A percentile compares a stretch with the other conserved stretches of the same genome.
These are phyloP conservation scores for Umbelopsis vinacea DNA, from an alignment of 192 early-diverging fungal species.

Conservation along the genomic window DNA sequence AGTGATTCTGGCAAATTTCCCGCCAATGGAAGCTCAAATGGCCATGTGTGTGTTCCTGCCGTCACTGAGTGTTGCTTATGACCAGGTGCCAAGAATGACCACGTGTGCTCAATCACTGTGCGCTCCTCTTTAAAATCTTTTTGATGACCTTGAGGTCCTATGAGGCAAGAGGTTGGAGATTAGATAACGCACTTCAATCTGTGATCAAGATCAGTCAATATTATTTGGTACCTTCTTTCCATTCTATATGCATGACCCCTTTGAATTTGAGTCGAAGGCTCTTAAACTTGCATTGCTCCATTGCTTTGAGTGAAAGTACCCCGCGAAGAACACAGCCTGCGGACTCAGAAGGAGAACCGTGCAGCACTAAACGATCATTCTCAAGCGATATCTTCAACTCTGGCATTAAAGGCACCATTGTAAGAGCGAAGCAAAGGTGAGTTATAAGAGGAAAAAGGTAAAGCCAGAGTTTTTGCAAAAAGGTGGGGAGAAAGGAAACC, in stretches of 20 bases:
- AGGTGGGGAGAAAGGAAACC: not conserved
- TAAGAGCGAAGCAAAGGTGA: not conserved
- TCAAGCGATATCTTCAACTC: conserved; percentile 37
- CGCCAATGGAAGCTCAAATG: conserved; percentile 54
- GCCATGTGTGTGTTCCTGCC: conserved; percentile 44
- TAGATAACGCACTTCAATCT: not conserved
- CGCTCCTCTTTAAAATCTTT: conserved; percentile 32
- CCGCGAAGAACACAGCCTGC: conserved; percentile 56
- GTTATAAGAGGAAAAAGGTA: not conserved
- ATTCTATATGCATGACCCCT: conserved; percentile 54
- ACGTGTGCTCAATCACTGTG: conserved; percentile 51
- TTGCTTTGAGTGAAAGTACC: conserved; percentile 45
- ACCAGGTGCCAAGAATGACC: conserved; percentile 53
- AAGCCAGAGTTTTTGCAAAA: not conserved
- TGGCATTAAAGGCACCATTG: conserved; percentile 13
- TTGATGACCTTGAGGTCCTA: conserved; percentile 24
- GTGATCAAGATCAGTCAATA: not conserved
- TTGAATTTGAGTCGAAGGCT: conserved; percentile 49
- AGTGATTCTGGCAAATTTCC: conserved; percentile 64
- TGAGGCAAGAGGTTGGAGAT: not conserved
- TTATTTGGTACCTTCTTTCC: conserved; percentile 42
- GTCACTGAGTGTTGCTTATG: conserved; percentile 35
- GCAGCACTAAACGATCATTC: conserved; percentile 35
- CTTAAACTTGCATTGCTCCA: conserved; percentile 51
- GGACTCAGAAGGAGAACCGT: conserved; percentile 37